Evolutionary conservation across 352 stramenopile species (phyloP), one percentile per base, ranked within the genome.

Genomic region (Pythium myriotylum): DNA sequence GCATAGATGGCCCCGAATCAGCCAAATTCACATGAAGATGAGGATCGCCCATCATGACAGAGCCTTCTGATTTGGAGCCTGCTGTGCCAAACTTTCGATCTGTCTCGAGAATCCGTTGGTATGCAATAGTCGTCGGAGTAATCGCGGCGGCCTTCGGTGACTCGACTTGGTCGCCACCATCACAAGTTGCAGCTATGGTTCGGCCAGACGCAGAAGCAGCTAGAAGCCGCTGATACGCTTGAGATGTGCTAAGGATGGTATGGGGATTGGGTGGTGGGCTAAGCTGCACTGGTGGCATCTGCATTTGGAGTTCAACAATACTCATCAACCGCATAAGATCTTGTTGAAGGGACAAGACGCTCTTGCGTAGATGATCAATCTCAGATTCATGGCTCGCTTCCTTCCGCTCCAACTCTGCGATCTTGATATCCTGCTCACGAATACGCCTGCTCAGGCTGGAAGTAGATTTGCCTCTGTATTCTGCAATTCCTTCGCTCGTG

Each of bases 241-340:
- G 54, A 1, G 49, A 51, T 1, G 56, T 24, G 26, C 19, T 35
- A 16, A 69, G 22, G 35, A 57, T 55, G 41, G 7, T 42, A 35
- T 24, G 43, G 2, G 55, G 48, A 17, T 45, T 17, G 4, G 42
- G 63, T 12, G 56, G 50, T 10, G 64, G 65, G 4, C 52, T 35
- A 14, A 67, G 48, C 40, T 68, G 58, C 29, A 79, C 52, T 0
- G 56, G 57, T 12, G 80, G 79, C 62, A 91, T 73, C 52, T 88
- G 81, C 76, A 91, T 89, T 63, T 91, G 81, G 51, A 89, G 74
- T 65, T 91, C 79, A 5, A 91, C 74, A 29, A 89, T 89, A 54
- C 82, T 77, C 81, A 91, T 88, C 26, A 91, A 65, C 13, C 81
- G 77, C 35, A 91, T 81, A 2, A 91, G 68, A 29, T 91, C 81